Percentiles rank a stretch among this genome's conserved stretches.
These are phyloP conservation scores for Phlebopus sp. DNA, from an alignment of 1,284 basidiomycete genomes.

Conservation along the genomic window DNA sequence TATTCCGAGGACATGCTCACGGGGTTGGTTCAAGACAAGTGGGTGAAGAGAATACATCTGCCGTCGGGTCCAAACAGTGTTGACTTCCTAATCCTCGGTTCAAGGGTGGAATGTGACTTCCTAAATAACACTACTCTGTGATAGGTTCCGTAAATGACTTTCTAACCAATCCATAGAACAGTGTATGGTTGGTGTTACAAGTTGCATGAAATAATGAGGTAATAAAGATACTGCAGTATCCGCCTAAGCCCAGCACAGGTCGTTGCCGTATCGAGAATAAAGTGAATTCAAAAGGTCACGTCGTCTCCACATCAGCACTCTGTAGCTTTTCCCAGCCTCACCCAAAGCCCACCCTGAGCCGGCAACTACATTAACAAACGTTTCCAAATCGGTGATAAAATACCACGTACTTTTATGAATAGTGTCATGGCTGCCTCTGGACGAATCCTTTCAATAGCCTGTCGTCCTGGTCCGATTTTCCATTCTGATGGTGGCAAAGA, in stretches of 20 bases:
- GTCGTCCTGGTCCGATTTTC: slow-evolving; percentile 50
- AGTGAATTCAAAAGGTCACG: background rate
- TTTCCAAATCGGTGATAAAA: slow-evolving; percentile 6
- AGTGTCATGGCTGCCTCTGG: slow-evolving; percentile 59
- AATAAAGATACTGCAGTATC: slow-evolving; percentile 12
- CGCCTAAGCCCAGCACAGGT: background rate
- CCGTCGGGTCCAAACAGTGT: too few species aligned
- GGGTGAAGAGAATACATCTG: background rate
- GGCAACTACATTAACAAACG: slow-evolving; percentile 6
- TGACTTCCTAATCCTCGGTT: background rate
- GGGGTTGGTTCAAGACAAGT: background rate
- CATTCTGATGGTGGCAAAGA: slow-evolving; percentile 60
- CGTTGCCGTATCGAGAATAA: background rate
- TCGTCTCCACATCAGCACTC: slow-evolving; percentile 10
- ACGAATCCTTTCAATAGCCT: slow-evolving; percentile 55
- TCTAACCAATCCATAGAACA: too few species aligned
- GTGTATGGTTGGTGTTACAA: slow-evolving; percentile 5
- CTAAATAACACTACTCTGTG: background rate
- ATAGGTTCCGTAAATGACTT: background rate
- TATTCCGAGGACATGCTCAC: slow-evolving; percentile 12
- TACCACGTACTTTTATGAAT: slow-evolving; percentile 51
- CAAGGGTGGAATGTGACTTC: slow-evolving; percentile 12
- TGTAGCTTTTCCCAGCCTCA: slow-evolving; percentile 37
- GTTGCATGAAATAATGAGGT: slow-evolving; percentile 9
- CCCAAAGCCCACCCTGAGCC: slow-evolving; percentile 52